A percentile compares a stretch with the other conserved stretches of the same genome.
phyloP scores from a whole-genome alignment of 257 asterid genomes.

The Solanum arcanum region DNA sequence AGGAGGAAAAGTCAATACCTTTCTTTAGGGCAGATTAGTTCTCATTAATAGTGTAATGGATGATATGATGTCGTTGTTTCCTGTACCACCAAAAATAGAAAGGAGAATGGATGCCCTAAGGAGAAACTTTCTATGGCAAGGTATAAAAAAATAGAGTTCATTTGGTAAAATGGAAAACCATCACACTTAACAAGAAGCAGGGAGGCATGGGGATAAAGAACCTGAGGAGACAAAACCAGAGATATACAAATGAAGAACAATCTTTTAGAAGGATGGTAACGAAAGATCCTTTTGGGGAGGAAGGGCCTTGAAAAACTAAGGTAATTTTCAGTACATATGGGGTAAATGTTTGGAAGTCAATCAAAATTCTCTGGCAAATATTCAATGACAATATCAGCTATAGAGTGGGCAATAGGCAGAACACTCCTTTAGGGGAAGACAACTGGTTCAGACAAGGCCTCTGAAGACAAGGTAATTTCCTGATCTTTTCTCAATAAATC shows the following conservation, averaged over 20 bases:
- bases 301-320: background rate
- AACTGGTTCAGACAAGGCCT: background rate
- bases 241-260: background rate
- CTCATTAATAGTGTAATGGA: background rate
- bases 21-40: background rate
- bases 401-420: background rate
- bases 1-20: background rate
- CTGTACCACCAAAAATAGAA: background rate
- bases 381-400: background rate
- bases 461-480: background rate
- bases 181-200: background rate
- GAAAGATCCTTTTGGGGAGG: background rate
- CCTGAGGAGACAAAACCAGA: background rate
- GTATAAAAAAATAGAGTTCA: background rate
- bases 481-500: background rate
- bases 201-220: background rate
- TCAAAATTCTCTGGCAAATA: background rate
- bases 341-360: background rate
- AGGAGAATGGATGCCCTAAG: background rate
- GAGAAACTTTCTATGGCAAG: background rate
- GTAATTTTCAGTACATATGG: background rate
- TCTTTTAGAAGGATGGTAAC: background rate
- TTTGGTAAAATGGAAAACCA: background rate
- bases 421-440: background rate
- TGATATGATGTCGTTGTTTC: background rate